phyloP scores from a whole-genome alignment of 2,329 filamentous ascomycete species.

The Iodosphaeria phyllophila region DNA sequence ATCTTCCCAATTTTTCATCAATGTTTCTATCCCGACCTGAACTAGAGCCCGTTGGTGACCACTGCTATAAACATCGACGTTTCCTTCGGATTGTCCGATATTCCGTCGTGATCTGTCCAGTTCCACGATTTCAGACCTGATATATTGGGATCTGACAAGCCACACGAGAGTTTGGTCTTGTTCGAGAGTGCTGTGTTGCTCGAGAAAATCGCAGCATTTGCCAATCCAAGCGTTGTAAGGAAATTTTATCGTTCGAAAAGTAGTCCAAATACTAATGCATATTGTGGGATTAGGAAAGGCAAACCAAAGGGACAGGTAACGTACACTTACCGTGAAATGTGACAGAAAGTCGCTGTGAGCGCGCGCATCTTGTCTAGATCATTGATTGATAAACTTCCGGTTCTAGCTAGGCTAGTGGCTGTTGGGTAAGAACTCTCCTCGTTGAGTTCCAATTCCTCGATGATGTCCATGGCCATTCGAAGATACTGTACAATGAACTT shows the following conservation, averaged over 20 bases:
- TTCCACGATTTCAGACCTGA: constrained; percentile 18
- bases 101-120: constrained; percentile 11
- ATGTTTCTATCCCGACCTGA: constrained; percentile 26
- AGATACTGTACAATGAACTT: constrained; percentile 20
- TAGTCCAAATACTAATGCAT: not conserved
- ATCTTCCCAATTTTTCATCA: constrained; percentile 21
- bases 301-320: not conserved
- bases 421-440: constrained; percentile 15
- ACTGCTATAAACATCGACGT: no score
- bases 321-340: constrained; percentile 19
- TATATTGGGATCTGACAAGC: constrained; percentile 21
- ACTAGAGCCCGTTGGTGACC: constrained; percentile 25
- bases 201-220: constrained; percentile 24
- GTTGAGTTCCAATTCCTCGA: constrained; percentile 29
- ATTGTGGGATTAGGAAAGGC: not conserved
- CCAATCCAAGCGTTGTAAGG: constrained; percentile 23
- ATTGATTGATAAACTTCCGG: no score
- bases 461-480: constrained; percentile 30
- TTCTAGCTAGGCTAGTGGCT: no score
- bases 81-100: constrained; percentile 11
- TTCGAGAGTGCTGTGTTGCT: constrained; percentile 15
- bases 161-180: constrained; percentile 24
- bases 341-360: constrained; percentile 25
- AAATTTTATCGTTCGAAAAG: constrained; percentile 6
- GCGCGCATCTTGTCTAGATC: constrained; percentile 24